Base-by-base conservation (phyloP, 805 yeast genomes). In the Saccharomycopsis microspora region DNA sequence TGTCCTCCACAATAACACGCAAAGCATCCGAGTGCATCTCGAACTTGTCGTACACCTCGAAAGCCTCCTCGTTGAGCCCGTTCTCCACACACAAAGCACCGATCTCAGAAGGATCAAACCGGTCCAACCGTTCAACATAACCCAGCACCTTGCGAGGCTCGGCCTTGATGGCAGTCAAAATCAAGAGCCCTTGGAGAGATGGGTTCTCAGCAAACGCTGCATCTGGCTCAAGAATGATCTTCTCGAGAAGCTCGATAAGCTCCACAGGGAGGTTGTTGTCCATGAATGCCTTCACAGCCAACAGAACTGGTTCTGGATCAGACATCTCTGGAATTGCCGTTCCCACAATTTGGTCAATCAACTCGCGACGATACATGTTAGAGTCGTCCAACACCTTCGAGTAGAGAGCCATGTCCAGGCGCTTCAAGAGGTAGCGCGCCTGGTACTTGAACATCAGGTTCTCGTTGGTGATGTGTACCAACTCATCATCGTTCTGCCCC, bases 401-500 rank as follows among this genome's bases (percentile, higher is more conserved):
- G 97, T 97, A 93, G 55, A 93, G 73, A 5, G 66, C 73, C 29
- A 80, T 70, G 62, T 93, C 96, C n/a, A 96, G 86, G 64, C 95
- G 84, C 52, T 78, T 72, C 57, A 93, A 75, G 58, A 93, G 73
- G 63, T 93, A 93, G 65, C 97, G 82, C n/a, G 97, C 97, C 72
- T 93, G 98, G 68, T 93, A 90, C 66, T 93, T 93, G 76, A 85
- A 93, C 99, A 93, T 93, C 58, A 93, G 78, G 65, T 93, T 93
- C 61, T 93, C 97, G 65, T 93, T 93, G 56, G 98, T 93, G 65
- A 93, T 88, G 61, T 77, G 74, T 59, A 93, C 78, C 60, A 93
- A 76, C 64, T 93, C 98, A 49, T 73, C 82, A 64, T 93, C 96
- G 59, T 90, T 89, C 46, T 75, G 71, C 62, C 99, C 99, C 69